These are phyloP conservation scores for Sclerotinia borealis DNA, from an alignment of 2,329 filamentous ascomycete species.

Conservation along the genomic window DNA sequence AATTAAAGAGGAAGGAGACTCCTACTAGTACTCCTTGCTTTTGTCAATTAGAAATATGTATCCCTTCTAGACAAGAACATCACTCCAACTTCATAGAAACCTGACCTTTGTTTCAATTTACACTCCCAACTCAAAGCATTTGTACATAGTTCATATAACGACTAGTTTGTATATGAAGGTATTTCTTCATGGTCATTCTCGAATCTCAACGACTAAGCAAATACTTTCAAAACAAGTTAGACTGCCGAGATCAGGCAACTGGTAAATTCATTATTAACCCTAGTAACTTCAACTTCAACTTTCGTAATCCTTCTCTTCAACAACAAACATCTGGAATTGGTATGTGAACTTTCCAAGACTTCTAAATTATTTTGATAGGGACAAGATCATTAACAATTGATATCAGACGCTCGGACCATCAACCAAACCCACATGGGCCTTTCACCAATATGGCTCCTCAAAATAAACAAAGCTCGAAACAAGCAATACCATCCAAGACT, in stretches of 20 bases:
- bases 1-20: not conserved
- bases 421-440: not conserved
- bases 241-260: not conserved
- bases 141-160: not conserved
- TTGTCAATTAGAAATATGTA: not conserved
- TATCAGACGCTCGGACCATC: constrained; percentile 3
- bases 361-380: no score
- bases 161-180: not conserved
- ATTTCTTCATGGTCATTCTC: not conserved
- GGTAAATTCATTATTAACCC: not conserved
- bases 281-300: not conserved
- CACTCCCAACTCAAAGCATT: not conserved
- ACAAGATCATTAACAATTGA: not conserved
- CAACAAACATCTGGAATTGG: not conserved
- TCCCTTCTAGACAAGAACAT: not conserved
- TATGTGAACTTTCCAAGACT: no score
- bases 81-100: not conserved
- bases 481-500: not conserved
- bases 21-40: no score
- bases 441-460: not conserved
- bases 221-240: not conserved
- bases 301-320: no score
- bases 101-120: not conserved
- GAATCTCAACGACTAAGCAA: not conserved
- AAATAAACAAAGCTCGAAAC: not conserved